These are phyloP conservation scores for Exutisphaerella laricina DNA, from an alignment of 2,329 filamentous ascomycete species.

Conservation along the genomic window DNA sequence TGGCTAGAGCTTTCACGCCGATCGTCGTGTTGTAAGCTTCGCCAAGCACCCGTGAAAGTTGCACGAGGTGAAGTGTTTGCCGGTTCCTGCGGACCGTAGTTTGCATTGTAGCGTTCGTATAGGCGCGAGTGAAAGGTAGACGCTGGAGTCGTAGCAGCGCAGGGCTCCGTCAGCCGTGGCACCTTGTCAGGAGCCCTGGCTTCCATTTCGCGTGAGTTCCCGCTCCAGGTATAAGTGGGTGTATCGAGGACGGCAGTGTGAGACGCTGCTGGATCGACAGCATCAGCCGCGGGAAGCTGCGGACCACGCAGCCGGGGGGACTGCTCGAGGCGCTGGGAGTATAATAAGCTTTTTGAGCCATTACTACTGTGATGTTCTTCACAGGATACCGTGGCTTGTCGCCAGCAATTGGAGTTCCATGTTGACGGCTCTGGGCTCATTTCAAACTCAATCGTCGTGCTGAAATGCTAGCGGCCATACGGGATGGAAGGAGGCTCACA, in stretches of 20 bases:
- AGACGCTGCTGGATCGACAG: slow-evolving; percentile 12
- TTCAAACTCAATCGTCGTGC: slow-evolving; percentile 4
- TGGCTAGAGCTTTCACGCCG: slow-evolving; percentile 15
- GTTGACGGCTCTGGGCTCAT: slow-evolving; percentile 8
- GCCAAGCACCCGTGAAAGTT: slow-evolving; percentile 17
- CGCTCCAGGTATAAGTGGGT: slow-evolving; percentile 11
- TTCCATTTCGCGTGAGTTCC: slow-evolving; percentile 12
- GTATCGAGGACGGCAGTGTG: slow-evolving; percentile 14
- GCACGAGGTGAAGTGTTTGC: slow-evolving; percentile 16
- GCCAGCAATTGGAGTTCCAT: slow-evolving; percentile 12
- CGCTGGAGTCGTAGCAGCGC: slow-evolving; percentile 8
- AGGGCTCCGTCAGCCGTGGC: slow-evolving; percentile 9
- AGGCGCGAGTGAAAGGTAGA: slow-evolving; percentile 9
- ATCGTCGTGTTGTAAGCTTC: slow-evolving; percentile 19
- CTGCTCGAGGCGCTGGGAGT: slow-evolving; percentile 3
- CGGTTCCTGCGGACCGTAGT: slow-evolving; percentile 12
- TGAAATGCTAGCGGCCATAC: slow-evolving; percentile 5
- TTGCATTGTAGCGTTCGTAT: slow-evolving; percentile 17
- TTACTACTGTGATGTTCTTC: neutral
- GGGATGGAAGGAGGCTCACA: neutral
- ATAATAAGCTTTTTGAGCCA: slow-evolving; percentile 5
- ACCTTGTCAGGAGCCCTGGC: slow-evolving; percentile 5
- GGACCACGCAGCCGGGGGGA: slow-evolving; percentile 14
- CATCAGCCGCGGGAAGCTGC: slow-evolving; percentile 18
- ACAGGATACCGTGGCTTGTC: slow-evolving; percentile 6